Evolutionary conservation across 73 alveolate genomes (phyloP).

Genomic region (Tetrahymena elliotti): DNA sequence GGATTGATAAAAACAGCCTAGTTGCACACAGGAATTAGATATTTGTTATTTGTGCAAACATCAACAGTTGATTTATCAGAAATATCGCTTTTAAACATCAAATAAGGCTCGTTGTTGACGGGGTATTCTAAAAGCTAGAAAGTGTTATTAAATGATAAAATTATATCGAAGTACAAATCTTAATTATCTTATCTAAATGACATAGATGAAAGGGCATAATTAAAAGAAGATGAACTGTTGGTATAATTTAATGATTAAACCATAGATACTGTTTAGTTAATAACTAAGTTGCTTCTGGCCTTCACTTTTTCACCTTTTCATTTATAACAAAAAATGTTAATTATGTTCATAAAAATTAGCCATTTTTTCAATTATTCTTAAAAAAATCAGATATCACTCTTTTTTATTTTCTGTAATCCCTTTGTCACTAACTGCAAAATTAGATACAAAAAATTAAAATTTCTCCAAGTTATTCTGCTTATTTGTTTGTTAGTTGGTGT

Average conservation of each 20-base stretch:
- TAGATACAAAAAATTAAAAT: too few species aligned
- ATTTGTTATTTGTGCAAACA: neutral
- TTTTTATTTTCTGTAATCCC: too few species aligned
- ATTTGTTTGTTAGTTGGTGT: too few species aligned
- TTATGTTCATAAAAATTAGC: too few species aligned
- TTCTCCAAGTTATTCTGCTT: too few species aligned
- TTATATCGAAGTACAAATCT: neutral
- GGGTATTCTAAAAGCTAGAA: neutral
- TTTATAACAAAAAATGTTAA: too few species aligned
- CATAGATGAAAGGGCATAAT: neutral
- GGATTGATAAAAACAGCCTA: neutral
- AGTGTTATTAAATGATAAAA: neutral
- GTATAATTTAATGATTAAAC: neutral
- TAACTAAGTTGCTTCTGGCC: neutral
- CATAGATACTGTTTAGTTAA: neutral
- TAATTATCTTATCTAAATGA: neutral
- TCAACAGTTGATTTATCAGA: neutral
- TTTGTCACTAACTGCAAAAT: too few species aligned
- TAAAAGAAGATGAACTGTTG: neutral
- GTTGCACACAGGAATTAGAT: neutral
- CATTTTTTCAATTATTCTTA: too few species aligned
- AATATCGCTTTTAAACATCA: neutral
- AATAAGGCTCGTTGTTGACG: neutral
- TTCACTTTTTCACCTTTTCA: neutral
- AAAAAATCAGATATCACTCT: too few species aligned